Evolutionary conservation across 768 basidiomycete species (phyloP), one percentile per base, ranked within the genome.

Genomic region (Mycena polygramma): DNA sequence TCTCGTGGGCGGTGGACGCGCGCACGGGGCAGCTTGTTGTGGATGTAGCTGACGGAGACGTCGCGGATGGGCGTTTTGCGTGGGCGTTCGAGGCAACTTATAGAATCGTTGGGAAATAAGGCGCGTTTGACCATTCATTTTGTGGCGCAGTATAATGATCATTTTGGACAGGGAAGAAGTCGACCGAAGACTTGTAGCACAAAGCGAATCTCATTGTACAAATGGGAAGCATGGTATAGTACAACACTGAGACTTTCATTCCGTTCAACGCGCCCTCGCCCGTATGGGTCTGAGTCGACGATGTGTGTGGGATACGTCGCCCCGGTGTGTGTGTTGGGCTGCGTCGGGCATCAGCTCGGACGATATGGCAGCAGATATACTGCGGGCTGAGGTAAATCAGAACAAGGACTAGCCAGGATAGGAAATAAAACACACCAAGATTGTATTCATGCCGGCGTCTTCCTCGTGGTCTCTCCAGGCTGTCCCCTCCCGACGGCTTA

Each of bases 71-170:
- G 2, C 26, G 45, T 30, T 68, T 61, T 43, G 66, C 58, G 15
- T 68, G 59, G 58, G 66, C 66, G 22, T 68, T 68, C 26, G 52
- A 68, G 41, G 66, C 52, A n/a, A 3, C 5, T 13, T 68, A 68
- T 54, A 15, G 6, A 19, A 24, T 63, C 11, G 52, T 43, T 6
- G 24, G 30, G 26, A 35, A 39, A 13, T 57, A 36, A 57, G 24
- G 24, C 8, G 24, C 6, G 13, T 24, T 30, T 30, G 2, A 2
- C 30, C 30, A 30, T 53, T 13, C 6, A 15, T 22, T 49, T 49
- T 8, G 22, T 9, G n/a, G 48, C 9, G 41, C 15, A 41, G 41
- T 10, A 41, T 41, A 10, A 2, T 41, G 41, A 5, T 41, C 15
- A 41, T 41, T 10, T 41, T 41, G 15, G 10, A 41, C 15, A 41